Conservation (phyloP, 208 protist genomes). For the Trypanosoma theileri region DNA sequence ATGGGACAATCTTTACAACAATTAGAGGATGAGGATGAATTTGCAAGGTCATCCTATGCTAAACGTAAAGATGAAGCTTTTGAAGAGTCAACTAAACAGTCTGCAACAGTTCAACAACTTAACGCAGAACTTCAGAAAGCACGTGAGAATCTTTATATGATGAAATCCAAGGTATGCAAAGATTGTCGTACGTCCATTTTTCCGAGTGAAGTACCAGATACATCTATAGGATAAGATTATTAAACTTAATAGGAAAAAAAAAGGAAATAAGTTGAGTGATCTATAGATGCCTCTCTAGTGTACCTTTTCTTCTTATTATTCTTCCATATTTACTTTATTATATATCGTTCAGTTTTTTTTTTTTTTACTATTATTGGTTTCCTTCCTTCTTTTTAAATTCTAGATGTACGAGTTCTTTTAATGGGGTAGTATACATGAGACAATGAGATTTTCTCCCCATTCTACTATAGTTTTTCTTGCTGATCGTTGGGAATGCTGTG, state of each 20-base stretch:
- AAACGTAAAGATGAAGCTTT: constrained; percentile 31
- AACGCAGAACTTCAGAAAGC: constrained; percentile 32
- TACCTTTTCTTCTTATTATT: too few relatives aligned
- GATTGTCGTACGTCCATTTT: constrained; percentile 29
- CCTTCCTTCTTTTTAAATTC: too few relatives aligned
- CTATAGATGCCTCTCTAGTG: too few relatives aligned
- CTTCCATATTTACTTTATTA: too few relatives aligned
- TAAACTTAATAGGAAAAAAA: neutral
- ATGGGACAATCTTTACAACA: constrained; percentile 20
- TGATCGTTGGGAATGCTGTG: too few relatives aligned
- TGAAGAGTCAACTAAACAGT: constrained; percentile 33
- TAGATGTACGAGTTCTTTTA: too few relatives aligned
- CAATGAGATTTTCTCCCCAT: too few relatives aligned
- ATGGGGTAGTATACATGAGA: too few relatives aligned
- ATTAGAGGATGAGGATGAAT: constrained; percentile 32
- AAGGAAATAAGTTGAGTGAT: neutral
- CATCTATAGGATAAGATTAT: neutral
- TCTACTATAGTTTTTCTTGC: too few relatives aligned
- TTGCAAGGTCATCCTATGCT: constrained; percentile 26
- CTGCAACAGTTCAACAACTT: constrained; percentile 25
- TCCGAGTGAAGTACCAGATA: neutral
- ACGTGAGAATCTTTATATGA: constrained; percentile 32
- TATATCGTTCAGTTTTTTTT: too few relatives aligned
- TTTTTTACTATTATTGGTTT: too few relatives aligned
- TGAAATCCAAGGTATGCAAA: constrained; percentile 36